phyloP scores from a whole-genome alignment of 2,329 filamentous ascomycete genomes.

The Cladorrhinum sp. region DNA sequence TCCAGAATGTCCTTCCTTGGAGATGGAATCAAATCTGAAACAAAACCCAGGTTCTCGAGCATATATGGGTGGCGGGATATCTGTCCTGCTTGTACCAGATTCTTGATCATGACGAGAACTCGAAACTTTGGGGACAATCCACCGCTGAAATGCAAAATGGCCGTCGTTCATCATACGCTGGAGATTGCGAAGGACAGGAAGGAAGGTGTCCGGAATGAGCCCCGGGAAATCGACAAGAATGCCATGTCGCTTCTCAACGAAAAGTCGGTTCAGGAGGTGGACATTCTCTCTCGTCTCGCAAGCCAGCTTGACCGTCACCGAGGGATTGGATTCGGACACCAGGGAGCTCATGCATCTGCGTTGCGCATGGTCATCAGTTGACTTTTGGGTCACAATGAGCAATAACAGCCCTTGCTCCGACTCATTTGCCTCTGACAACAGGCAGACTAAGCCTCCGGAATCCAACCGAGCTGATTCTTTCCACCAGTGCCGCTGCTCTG shows the following conservation, averaged over 20 bases:
- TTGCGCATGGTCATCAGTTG: not conserved
- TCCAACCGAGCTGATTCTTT: constrained; percentile 22
- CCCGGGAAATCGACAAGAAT: constrained; percentile 16
- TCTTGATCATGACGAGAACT: not conserved
- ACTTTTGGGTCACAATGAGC: constrained; percentile 21
- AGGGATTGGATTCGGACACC: constrained; percentile 1
- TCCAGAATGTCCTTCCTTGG: not conserved
- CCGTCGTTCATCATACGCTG: constrained; percentile 17
- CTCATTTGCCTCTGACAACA: too few species aligned
- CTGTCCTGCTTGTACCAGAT: not conserved
- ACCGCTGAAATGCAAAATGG: constrained; percentile 12
- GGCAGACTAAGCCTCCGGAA: too few species aligned
- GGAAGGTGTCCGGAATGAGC: constrained; percentile 18
- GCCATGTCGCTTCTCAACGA: constrained; percentile 7
- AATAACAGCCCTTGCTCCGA: constrained; percentile 14
- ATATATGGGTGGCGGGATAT: not conserved
- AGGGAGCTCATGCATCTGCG: not conserved
- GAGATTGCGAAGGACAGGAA: constrained; percentile 18
- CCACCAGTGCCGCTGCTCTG: constrained; percentile 25
- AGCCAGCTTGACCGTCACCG: constrained; percentile 9
- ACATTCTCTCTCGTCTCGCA: not conserved
- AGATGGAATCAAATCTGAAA: constrained; percentile 7
- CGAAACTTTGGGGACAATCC: constrained; percentile 18
- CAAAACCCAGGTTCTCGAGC: constrained; percentile 11
- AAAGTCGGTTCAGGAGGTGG: constrained; percentile 6